Conservation (phyloP, 768 basidiomycete species). For the Kwoniella botswanensis region DNA sequence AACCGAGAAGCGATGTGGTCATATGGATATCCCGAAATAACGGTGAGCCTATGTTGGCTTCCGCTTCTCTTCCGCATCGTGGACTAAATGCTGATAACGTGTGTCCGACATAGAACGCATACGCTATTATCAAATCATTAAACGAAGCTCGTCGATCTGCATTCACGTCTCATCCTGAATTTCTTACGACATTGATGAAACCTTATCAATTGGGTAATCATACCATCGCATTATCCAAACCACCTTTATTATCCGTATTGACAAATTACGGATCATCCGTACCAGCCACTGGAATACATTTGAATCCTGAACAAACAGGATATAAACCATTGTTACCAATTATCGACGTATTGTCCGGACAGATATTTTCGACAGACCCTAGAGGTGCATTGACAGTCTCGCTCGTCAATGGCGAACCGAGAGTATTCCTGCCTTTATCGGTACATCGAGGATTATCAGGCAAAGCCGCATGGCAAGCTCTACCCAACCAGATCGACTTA, state of each 20-base stretch:
- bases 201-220: slow-evolving; percentile 37
- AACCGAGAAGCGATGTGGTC: slow-evolving; percentile 58
- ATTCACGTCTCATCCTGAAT: slow-evolving; percentile 38
- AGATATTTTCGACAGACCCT: slow-evolving; percentile 46
- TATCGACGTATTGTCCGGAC: slow-evolving; percentile 44
- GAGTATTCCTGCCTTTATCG: slow-evolving; percentile 46
- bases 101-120: slow-evolving; percentile 12
- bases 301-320: slow-evolving; percentile 34
- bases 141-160: slow-evolving; percentile 48
- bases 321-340: slow-evolving; percentile 47
- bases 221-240: slow-evolving; percentile 48
- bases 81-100: not conserved
- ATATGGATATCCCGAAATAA: slow-evolving; percentile 32
- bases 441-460: slow-evolving; percentile 25
- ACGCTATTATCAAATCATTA: slow-evolving; percentile 39
- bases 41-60: slow-evolving; percentile 21
- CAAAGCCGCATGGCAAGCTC: slow-evolving; percentile 22
- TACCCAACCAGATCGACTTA: slow-evolving; percentile 9
- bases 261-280: slow-evolving; percentile 49
- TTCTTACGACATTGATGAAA: slow-evolving; percentile 40
- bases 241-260: slow-evolving; percentile 50
- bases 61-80: not conserved
- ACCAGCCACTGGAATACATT: slow-evolving; percentile 30
- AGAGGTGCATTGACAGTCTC: slow-evolving; percentile 43
- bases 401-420: slow-evolving; percentile 44